phyloP scores from a whole-genome alignment of 495 filamentous ascomycete species.

The Trichoderma reesei region DNA sequence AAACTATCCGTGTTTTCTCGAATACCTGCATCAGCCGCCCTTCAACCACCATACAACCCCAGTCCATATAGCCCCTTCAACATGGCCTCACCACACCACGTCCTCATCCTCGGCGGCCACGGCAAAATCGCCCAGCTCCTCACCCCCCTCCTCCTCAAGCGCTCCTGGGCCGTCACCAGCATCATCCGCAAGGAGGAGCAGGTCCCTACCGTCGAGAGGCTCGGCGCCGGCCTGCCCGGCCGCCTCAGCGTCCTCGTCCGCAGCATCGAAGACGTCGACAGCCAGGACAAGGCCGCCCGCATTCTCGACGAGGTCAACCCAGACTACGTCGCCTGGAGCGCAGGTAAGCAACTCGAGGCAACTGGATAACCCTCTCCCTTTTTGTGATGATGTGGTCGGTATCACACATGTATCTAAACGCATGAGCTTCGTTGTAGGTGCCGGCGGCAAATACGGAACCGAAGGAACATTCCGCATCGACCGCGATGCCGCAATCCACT shows the following conservation, averaged over 20 bases:
- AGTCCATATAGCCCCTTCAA: neutral
- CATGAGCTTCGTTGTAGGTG: conserved; percentile 32
- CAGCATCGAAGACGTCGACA: conserved; percentile 61
- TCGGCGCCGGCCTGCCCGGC: conserved; percentile 45
- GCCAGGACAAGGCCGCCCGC: conserved; percentile 47
- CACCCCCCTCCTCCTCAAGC: conserved; percentile 62
- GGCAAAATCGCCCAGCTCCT: conserved; percentile 70
- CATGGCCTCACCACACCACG: conserved; percentile 29
- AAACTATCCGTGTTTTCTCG: too few relatives aligned
- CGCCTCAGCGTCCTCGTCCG: conserved; percentile 48
- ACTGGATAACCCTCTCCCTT: neutral
- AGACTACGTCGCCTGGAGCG: conserved; percentile 72
- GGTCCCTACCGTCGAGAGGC: conserved; percentile 48
- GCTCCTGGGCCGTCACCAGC: conserved; percentile 66
- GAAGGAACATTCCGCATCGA: conserved; percentile 47
- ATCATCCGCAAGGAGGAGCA: conserved; percentile 66
- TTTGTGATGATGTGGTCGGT: neutral
- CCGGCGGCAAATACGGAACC: conserved; percentile 66
- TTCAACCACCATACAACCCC: too few relatives aligned
- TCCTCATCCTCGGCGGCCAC: conserved; percentile 72
- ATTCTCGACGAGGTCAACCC: conserved; percentile 51
- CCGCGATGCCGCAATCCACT: conserved; percentile 58
- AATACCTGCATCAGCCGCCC: too few relatives aligned
- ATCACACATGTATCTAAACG: neutral
- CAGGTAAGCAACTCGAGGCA: conserved; percentile 38